These are phyloP conservation scores for Penicillium sp. DNA, from an alignment of 2,329 filamentous ascomycete species.

Conservation along the genomic window DNA sequence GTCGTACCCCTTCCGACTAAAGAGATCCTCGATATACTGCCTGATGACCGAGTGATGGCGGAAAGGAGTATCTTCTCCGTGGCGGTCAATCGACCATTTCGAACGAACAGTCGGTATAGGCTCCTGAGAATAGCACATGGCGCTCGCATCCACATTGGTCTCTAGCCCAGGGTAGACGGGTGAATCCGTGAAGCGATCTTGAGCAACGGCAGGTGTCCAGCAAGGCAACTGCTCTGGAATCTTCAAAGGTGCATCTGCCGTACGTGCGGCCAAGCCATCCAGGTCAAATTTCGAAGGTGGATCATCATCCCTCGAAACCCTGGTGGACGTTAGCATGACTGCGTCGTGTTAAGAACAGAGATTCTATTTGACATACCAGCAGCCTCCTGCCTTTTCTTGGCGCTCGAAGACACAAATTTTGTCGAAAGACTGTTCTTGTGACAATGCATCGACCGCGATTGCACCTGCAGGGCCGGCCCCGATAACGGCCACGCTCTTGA, in stretches of 20 bases:
- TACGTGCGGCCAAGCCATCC: conserved; percentile 50
- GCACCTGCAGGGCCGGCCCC: conserved; percentile 63
- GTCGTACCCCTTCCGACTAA: conserved; percentile 57
- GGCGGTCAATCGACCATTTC: conserved; percentile 46
- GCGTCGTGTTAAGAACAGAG: background rate
- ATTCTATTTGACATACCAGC: conserved; percentile 52
- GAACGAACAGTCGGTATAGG: conserved; percentile 51
- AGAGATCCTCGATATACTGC: conserved; percentile 58
- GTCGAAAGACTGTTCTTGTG: conserved; percentile 61
- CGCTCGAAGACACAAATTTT: conserved; percentile 64
- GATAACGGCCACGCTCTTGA: conserved; percentile 58
- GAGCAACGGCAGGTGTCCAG: conserved; percentile 42
- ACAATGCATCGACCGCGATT: conserved; percentile 62
- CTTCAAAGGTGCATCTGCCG: conserved; percentile 52
- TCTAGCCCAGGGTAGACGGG: conserved; percentile 65
- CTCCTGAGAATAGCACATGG: conserved; percentile 64
- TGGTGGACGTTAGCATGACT: conserved; percentile 9
- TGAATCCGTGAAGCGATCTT: conserved; percentile 58
- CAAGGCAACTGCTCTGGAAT: conserved; percentile 54
- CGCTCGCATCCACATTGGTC: conserved; percentile 61
- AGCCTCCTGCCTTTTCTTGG: conserved; percentile 60
- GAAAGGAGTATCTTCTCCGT: conserved; percentile 63
- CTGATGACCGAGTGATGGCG: conserved; percentile 61
- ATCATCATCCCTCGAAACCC: conserved; percentile 34
- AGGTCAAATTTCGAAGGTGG: conserved; percentile 50